phyloP scores from a whole-genome alignment of 371 early-diverging fungal species.

The Chytridium lagenaria region DNA sequence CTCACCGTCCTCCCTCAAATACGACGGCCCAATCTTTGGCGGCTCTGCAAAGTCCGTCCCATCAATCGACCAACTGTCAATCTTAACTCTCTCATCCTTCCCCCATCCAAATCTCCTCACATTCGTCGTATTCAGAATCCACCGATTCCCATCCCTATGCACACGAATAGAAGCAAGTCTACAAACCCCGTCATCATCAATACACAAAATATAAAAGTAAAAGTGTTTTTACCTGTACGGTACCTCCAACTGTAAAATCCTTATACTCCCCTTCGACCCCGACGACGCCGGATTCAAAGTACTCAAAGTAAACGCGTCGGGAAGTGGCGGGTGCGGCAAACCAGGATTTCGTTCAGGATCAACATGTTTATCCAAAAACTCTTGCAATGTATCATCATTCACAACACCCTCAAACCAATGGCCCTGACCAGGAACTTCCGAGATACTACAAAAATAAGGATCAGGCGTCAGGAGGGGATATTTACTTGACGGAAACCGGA shows the following conservation, averaged over 20 bases:
- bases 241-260: conserved; percentile 65
- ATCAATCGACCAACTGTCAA: conserved; percentile 53
- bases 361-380: conserved; percentile 50
- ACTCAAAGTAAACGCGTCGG: conserved; percentile 61
- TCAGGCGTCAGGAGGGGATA: neutral
- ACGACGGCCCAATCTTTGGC: conserved; percentile 51
- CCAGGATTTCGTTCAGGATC: conserved; percentile 33
- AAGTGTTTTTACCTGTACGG: conserved; percentile 62
- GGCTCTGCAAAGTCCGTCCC: conserved; percentile 43
- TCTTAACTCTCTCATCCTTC: conserved; percentile 40
- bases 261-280: conserved; percentile 67
- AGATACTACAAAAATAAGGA: conserved; percentile 51
- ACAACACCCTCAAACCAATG: conserved; percentile 73
- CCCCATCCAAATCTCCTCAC: conserved; percentile 59
- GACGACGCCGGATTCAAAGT: conserved; percentile 69
- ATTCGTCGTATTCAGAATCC: conserved; percentile 60
- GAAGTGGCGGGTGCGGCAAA: conserved; percentile 43
- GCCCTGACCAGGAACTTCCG: conserved; percentile 62
- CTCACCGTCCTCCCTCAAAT: conserved; percentile 37
- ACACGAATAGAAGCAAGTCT: conserved; percentile 47
- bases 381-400: conserved; percentile 53
- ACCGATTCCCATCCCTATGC: conserved; percentile 40
- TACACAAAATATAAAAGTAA: neutral
- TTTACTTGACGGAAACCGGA: conserved; percentile 35
- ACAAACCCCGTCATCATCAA: neutral